These are phyloP conservation scores for Cryphonectria japonica DNA, from an alignment of 2,329 filamentous ascomycete species.

Conservation along the genomic window DNA sequence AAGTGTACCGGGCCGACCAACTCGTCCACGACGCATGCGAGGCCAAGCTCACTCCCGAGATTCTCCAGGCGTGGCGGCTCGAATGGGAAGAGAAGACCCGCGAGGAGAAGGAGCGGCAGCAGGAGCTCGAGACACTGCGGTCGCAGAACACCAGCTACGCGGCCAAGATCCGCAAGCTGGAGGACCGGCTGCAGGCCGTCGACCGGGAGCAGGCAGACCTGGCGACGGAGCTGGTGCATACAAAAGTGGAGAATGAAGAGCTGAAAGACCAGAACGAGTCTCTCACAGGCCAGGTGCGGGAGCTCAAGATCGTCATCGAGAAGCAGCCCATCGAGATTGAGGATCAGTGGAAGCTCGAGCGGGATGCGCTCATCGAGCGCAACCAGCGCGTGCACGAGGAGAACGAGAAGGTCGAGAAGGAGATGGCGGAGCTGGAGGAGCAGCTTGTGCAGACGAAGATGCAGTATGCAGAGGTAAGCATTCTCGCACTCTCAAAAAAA, in stretches of 20 bases:
- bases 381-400: conserved; percentile 94
- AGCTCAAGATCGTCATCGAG: conserved; percentile 85
- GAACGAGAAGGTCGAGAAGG: conserved; percentile 85
- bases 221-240: conserved; percentile 86
- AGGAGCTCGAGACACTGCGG: conserved; percentile 76
- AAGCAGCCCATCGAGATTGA: conserved; percentile 90
- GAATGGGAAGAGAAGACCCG: conserved; percentile 94
- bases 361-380: conserved; percentile 88
- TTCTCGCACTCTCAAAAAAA: not conserved
- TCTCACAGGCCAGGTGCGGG: conserved; percentile 80
- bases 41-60: conserved; percentile 81
- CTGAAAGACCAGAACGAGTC: conserved; percentile 89
- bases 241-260: conserved; percentile 92
- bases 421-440: conserved; percentile 89
- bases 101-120: conserved; percentile 79
- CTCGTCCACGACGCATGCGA: conserved; percentile 92
- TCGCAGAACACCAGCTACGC: conserved; percentile 68
- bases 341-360: conserved; percentile 76
- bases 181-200: conserved; percentile 84
- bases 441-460: conserved; percentile 92
- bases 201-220: conserved; percentile 90
- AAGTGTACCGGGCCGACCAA: conserved; percentile 92
- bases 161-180: conserved; percentile 79
- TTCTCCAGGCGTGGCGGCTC: conserved; percentile 75
- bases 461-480: conserved; percentile 87